Evolutionary conservation across 2,329 filamentous ascomycete species (phyloP), one percentile per base, ranked within the genome.

Genomic region (Penicillium janthinellum): DNA sequence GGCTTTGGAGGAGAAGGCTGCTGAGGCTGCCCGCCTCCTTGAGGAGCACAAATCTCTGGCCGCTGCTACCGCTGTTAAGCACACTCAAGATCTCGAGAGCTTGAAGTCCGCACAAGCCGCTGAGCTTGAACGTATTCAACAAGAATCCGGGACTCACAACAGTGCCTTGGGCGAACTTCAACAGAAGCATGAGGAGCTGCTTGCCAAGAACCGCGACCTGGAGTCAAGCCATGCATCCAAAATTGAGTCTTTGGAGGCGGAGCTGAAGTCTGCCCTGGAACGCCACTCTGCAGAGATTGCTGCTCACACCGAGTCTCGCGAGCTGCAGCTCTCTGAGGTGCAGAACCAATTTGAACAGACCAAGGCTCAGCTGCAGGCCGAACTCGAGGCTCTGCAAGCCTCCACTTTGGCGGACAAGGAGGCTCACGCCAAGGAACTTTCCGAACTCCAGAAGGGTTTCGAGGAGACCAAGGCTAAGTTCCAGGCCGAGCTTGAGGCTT

Each of bases 401-500:
- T 59, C 65, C 2, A 52, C 41, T 10, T 22, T 52, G 48, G 51
- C 64, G 11, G 63, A 70, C 15, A 50, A 66, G 4, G 67, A 71
- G 31, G 49, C 68, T 31, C 71, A 72, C 37, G 62, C 68, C 42
- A 62, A 64, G 47, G 66, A 71, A 41, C 64, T 78, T 55, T 68
- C 74, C 4, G 68, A 73, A 6, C 63, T 79, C 37, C 73, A 76
- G 41, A 70, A 72, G 48, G 67, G 71, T 35, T 73, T 76, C 42
- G 73, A 75, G 44, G 68, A 74, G 34, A 70, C 69, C 17, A 70
- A 72, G 52, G 57, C 63, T 28, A 71, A 74, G 53, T 57, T 78
- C 64, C 68, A 74, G 59, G 67, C 72, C 61, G 76, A 81, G 50
- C 64, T 78, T 63, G 73, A 80, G 60, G 60, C 70, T 38, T 60